Evolutionary conservation across 371 early-diverging fungal genomes (phyloP).

Genomic region (Lichtheimia corymbifera): DNA sequence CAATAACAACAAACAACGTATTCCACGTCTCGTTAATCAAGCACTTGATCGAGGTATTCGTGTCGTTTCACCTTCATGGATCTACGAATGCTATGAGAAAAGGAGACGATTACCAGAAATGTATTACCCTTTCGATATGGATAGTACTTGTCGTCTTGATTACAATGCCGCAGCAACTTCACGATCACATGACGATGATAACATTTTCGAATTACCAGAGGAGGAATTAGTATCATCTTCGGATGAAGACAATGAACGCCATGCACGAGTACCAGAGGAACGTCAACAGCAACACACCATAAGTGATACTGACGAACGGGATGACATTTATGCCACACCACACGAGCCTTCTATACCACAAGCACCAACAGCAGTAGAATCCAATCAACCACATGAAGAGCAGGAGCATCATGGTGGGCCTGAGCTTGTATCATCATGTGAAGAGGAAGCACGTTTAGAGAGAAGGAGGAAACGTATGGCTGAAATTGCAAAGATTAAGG

Average conservation of each 20-base stretch:
- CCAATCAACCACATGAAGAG: not conserved
- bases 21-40: constrained; percentile 13
- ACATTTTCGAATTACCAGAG: not conserved
- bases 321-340: not conserved
- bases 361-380: not conserved
- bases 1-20: not conserved
- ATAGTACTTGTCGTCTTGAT: constrained; percentile 1
- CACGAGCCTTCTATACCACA: not conserved
- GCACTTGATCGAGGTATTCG: constrained; percentile 13
- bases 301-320: not conserved
- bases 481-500: not conserved
- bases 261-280: not conserved
- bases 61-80: constrained; percentile 16
- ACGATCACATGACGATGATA: not conserved
- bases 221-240: constrained; percentile 5
- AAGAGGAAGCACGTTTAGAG: not conserved
- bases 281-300: not conserved
- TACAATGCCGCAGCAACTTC: too few species aligned
- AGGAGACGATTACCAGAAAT: constrained; percentile 9
- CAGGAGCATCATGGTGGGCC: too few species aligned
- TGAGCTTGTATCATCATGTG: not conserved
- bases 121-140: constrained; percentile 19
- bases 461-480: not conserved
- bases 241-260: constrained; percentile 6
- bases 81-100: constrained; percentile 14